phyloP scores from a whole-genome alignment of 2,329 filamentous ascomycete genomes.

The Arthrobotrys sphaeroides region DNA sequence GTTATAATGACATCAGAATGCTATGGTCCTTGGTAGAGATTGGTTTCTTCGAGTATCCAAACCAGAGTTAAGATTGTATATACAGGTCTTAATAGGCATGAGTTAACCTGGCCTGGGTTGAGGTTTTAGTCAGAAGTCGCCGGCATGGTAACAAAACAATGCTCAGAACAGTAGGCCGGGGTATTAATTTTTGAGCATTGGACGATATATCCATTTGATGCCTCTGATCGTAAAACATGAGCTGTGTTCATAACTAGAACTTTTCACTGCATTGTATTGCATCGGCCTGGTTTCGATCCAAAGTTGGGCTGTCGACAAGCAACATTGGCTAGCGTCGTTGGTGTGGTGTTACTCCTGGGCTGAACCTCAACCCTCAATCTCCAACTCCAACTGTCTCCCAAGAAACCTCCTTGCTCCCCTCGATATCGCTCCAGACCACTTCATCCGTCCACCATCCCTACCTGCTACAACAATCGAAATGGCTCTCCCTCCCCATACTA shows the following conservation, averaged over 20 bases:
- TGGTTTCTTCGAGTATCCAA: too few relatives aligned
- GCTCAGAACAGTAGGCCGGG: too few relatives aligned
- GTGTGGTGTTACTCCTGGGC: conserved; percentile 6
- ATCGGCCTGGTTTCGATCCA: not conserved
- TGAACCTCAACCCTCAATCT: conserved; percentile 20
- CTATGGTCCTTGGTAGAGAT: not conserved
- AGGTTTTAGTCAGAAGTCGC: too few relatives aligned
- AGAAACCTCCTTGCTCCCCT: not conserved
- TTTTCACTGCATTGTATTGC: too few relatives aligned
- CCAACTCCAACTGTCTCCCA: conserved; percentile 1
- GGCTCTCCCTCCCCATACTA: conserved; percentile 58
- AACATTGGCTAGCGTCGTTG: conserved; percentile 6
- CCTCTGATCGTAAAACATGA: too few relatives aligned
- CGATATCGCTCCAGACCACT: not conserved
- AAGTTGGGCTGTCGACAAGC: not conserved
- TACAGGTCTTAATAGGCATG: too few relatives aligned
- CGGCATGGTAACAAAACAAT: too few relatives aligned
- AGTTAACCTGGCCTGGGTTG: too few relatives aligned
- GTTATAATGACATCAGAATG: conserved; percentile 10
- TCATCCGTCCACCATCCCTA: not conserved
- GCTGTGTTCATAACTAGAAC: too few relatives aligned
- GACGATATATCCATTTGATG: too few relatives aligned
- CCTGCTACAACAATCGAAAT: conserved; percentile 14
- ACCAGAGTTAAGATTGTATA: too few relatives aligned
- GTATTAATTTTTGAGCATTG: too few relatives aligned